Evolutionary conservation across 1,139 yeast species (phyloP).

Genomic region (Kluyveromyces marxianus): DNA sequence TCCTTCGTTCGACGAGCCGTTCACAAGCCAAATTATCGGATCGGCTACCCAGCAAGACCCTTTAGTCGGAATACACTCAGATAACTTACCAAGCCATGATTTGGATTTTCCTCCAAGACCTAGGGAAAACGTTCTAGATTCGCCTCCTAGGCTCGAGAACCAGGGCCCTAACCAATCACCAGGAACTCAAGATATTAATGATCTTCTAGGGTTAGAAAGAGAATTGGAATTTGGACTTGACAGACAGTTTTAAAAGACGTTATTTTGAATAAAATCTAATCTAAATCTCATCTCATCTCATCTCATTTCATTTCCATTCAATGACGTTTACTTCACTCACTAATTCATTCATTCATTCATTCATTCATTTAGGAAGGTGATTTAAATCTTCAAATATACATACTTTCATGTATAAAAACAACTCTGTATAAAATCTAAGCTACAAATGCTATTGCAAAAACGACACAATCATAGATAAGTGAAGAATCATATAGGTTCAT

Average conservation of each 20-base stretch:
- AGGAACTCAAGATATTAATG: conserved; percentile 22
- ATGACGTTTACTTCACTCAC: too few relatives aligned
- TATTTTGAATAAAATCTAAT: too few relatives aligned
- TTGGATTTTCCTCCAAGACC: conserved; percentile 38
- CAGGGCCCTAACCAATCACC: conserved; percentile 8
- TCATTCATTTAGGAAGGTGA: too few relatives aligned
- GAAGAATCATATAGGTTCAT: not conserved
- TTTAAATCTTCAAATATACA: too few relatives aligned
- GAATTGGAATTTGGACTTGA: conserved; percentile 57
- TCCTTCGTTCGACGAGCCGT: conserved; percentile 13
- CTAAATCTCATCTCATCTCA: too few relatives aligned
- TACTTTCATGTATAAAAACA: too few relatives aligned
- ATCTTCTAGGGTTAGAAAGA: conserved; percentile 42
- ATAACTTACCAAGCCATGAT: conserved; percentile 35
- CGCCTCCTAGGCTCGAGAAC: conserved; percentile 17
- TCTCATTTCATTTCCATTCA: too few relatives aligned
- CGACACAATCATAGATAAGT: too few relatives aligned
- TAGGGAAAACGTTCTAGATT: conserved; percentile 30
- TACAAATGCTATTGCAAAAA: too few relatives aligned
- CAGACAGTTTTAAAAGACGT: conserved; percentile 26
- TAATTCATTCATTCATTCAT: too few relatives aligned
- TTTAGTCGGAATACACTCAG: conserved; percentile 32
- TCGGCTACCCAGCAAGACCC: conserved; percentile 23
- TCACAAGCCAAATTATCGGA: conserved; percentile 19
- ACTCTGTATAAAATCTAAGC: too few relatives aligned